Conservation (phyloP, 2,329 filamentous ascomycete species). For the Colletotrichum destructivum region DNA sequence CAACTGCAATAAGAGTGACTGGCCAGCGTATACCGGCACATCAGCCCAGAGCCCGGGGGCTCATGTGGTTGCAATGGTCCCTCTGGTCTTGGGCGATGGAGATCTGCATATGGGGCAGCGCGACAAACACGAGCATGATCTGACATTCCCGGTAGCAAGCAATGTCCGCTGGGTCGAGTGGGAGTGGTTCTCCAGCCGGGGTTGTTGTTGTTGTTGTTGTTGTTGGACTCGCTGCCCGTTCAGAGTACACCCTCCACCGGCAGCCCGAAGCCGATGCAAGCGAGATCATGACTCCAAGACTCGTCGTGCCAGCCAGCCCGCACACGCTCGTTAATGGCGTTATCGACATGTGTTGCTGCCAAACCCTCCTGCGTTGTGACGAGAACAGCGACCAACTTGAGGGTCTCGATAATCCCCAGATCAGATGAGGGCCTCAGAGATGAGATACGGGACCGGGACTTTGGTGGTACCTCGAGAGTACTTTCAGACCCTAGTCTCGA, state of each 20-base stretch:
- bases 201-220: not conserved
- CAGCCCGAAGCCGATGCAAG: conserved; percentile 2
- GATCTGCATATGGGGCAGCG: conserved; percentile 3
- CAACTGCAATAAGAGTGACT: conserved; percentile 26
- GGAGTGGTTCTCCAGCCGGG: not conserved
- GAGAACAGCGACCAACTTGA: not conserved
- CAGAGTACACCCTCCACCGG: not conserved
- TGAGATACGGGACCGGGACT: conserved; percentile 8
- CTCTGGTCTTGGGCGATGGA: not conserved
- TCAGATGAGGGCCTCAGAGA: not conserved
- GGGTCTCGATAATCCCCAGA: not conserved
- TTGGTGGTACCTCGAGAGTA: conserved; percentile 17
- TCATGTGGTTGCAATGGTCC: not conserved
- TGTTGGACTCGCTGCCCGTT: not conserved
- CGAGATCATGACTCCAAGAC: not conserved
- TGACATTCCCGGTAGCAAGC: conserved; percentile 7
- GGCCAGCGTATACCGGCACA: conserved; percentile 2
- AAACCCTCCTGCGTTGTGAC: not conserved
- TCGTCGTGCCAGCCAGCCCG: not conserved
- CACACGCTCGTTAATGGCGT: not conserved
- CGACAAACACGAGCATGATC: conserved; percentile 17
- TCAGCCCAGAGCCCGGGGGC: not conserved
- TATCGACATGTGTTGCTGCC: not conserved
- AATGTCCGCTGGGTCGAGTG: not conserved
- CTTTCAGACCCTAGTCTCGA: conserved; percentile 5